These are phyloP conservation scores for Brassica carinata DNA, from an alignment of 345 rosid species.

Conservation along the genomic window DNA sequence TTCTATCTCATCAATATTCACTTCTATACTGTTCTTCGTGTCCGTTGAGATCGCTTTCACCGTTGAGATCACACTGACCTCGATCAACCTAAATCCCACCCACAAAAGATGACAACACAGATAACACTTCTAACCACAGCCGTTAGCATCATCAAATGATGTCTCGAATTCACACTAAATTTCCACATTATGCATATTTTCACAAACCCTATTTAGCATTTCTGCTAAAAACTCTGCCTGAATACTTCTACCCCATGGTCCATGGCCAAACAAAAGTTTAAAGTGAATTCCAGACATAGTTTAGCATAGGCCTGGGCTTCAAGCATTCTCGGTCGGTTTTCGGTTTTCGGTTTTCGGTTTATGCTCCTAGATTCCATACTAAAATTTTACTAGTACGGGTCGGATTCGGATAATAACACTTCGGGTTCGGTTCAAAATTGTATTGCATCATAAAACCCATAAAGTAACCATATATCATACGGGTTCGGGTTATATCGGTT, in stretches of 20 bases:
- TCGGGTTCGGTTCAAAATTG: too few species aligned
- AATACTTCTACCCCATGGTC: background rate
- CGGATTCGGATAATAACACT: too few species aligned
- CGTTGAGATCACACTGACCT: constrained; percentile 55
- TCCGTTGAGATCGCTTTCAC: constrained; percentile 45
- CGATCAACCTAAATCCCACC: constrained; percentile 28
- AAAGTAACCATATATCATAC: too few species aligned
- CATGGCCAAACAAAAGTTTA: background rate
- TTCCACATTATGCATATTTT: background rate
- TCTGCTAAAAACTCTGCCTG: too few species aligned
- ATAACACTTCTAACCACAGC: constrained; percentile 18
- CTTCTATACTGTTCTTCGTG: constrained; percentile 61
- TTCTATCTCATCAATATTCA: constrained; percentile 82
- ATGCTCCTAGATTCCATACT: too few species aligned
- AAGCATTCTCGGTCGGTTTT: too few species aligned
- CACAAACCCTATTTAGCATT: constrained; percentile 1
- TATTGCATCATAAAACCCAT: too few species aligned
- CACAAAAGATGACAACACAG: constrained; percentile 26
- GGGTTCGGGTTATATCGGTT: too few species aligned
- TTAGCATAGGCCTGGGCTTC: background rate
- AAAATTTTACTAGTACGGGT: too few species aligned
- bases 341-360: too few species aligned
- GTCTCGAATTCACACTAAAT: background rate
- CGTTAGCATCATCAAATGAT: background rate
- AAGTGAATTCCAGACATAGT: constrained; percentile 1